Conservation (phyloP, 148 eudicot species). For the Rhododendron vialii region DNA sequence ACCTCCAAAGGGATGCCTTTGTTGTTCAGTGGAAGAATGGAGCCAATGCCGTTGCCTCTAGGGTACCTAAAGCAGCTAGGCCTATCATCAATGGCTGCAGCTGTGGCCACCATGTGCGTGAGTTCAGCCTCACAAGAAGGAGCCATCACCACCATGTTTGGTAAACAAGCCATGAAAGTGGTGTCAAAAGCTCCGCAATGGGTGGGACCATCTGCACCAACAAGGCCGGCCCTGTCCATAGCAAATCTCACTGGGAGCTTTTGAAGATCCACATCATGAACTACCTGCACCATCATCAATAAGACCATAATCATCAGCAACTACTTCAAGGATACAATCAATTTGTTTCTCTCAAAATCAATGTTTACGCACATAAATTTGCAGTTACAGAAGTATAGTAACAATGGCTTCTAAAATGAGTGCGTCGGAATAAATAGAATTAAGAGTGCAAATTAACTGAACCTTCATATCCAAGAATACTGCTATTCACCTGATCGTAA, state of each 20-base stretch:
- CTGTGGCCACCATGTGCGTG: slow-evolving; percentile 43
- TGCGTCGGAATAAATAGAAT: background rate
- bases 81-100: slow-evolving; percentile 38
- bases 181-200: slow-evolving; percentile 45
- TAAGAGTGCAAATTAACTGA: background rate
- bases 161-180: slow-evolving; percentile 45
- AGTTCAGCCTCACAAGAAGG: slow-evolving; percentile 38
- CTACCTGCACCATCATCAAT: slow-evolving; percentile 19
- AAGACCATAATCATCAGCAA: background rate
- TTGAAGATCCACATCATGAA: slow-evolving; percentile 45
- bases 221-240: slow-evolving; percentile 42
- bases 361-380: background rate
- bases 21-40: slow-evolving; percentile 22
- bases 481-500: slow-evolving; percentile 36
- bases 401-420: background rate
- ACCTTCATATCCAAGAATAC: background rate
- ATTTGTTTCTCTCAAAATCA: background rate
- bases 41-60: slow-evolving; percentile 43
- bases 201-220: slow-evolving; percentile 48
- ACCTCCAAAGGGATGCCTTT: slow-evolving; percentile 41
- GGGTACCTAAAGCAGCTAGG: slow-evolving; percentile 44
- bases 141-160: slow-evolving; percentile 50
- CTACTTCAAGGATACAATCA: background rate
- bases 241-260: slow-evolving; percentile 41
- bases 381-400: background rate